These are phyloP conservation scores for Myxozyma lipomycoides DNA, from an alignment of 805 yeast genomes.

Conservation along the genomic window DNA sequence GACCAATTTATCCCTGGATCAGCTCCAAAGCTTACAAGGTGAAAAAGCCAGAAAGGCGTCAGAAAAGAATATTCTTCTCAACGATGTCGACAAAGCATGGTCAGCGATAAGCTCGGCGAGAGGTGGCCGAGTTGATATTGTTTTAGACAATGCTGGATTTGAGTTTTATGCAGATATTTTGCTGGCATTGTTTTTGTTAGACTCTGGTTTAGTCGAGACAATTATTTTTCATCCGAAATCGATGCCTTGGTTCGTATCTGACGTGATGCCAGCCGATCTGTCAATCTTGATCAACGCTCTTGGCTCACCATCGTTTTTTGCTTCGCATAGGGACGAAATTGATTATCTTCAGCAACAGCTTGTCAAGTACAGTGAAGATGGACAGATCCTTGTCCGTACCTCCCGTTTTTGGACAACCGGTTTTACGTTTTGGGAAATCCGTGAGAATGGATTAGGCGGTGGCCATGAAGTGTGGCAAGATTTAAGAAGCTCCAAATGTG, in stretches of 20 bases:
- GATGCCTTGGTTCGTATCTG: constrained; percentile 97
- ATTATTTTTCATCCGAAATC: constrained; percentile 77
- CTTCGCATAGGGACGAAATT: constrained; percentile 44
- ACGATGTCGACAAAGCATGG: constrained; percentile 29
- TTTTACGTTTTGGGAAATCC: constrained; percentile 68
- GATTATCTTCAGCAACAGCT: constrained; percentile 48
- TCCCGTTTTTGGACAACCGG: constrained; percentile 85
- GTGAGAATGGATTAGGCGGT: constrained; percentile 48
- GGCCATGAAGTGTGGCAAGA: constrained; percentile 61
- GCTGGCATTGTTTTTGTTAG: constrained; percentile 62
- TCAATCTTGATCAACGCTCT: constrained; percentile 28
- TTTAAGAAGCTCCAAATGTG: constrained; percentile 54
- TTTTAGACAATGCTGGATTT: constrained; percentile 70
- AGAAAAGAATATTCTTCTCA: constrained; percentile 29
- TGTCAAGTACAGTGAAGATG: constrained; percentile 44
- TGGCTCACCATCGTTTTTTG: constrained; percentile 44
- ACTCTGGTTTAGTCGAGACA: constrained; percentile 57
- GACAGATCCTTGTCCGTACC: constrained; percentile 50
- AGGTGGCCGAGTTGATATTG: constrained; percentile 30
- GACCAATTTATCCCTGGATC: constrained; percentile 79
- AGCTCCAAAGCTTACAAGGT: constrained; percentile 87
- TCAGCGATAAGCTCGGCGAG: constrained; percentile 9
- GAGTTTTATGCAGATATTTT: constrained; percentile 86
- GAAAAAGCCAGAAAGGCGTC: constrained; percentile 62
- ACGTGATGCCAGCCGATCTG: constrained; percentile 83